Percentiles rank a stretch among this genome's conserved stretches.
Conservation (phyloP, 148 eudicot species). For the Rhododendron kiyosumense region DNA sequence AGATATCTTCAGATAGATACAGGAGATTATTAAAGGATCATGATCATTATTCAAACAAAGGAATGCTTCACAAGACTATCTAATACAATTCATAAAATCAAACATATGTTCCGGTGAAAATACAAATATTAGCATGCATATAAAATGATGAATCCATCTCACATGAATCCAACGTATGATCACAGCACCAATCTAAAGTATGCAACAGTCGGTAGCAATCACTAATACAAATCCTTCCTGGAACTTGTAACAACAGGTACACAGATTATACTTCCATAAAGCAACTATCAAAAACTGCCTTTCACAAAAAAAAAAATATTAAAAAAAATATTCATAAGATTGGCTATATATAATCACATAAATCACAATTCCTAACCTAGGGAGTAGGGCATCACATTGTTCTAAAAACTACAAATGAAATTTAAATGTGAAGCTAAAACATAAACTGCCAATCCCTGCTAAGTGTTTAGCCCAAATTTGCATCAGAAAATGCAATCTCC, state of each 20-base stretch:
- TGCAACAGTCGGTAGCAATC: not conserved
- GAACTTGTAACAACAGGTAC: not conserved
- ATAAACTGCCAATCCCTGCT: not conserved
- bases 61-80: not conserved
- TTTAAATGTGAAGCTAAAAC: not conserved
- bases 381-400: not conserved
- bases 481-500: not conserved
- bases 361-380: not conserved
- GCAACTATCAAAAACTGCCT: not conserved
- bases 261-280: not conserved
- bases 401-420: not conserved
- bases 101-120: not conserved
- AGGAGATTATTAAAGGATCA: not conserved
- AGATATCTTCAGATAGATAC: not conserved
- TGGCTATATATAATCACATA: not conserved
- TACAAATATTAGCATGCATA: not conserved
- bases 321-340: not conserved
- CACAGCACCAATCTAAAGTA: not conserved
- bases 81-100: not conserved
- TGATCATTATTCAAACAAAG: not conserved
- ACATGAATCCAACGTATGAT: not conserved
- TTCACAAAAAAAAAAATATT: too few species aligned
- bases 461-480: not conserved
- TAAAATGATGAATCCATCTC: not conserved
- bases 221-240: not conserved